Conservation (phyloP, 2,329 filamentous ascomycete genomes). For the Volutella citrinella region DNA sequence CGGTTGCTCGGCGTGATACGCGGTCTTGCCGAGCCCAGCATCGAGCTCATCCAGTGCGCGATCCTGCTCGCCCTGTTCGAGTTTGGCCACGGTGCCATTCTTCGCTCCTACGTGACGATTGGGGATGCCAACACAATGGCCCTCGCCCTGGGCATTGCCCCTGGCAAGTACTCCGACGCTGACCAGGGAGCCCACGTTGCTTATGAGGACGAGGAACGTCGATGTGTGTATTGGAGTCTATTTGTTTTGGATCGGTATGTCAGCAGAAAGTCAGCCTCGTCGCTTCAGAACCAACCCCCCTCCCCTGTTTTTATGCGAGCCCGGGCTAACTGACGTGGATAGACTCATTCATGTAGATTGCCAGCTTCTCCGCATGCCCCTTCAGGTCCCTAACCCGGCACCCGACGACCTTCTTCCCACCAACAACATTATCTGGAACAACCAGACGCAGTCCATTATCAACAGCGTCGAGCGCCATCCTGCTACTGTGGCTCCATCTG, state of each 20-base stretch:
- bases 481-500: conserved; percentile 23
- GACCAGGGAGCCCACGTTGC: conserved; percentile 25
- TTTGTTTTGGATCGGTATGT: conserved; percentile 43
- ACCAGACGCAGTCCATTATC: conserved; percentile 18
- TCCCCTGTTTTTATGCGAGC: background rate
- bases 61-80: conserved; percentile 41
- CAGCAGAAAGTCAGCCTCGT: too few species aligned
- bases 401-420: conserved; percentile 34
- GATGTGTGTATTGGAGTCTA: conserved; percentile 42
- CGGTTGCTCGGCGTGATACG: conserved; percentile 35
- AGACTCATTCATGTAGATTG: conserved; percentile 32
- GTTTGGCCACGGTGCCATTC: conserved; percentile 41
- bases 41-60: conserved; percentile 40
- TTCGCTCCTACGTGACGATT: conserved; percentile 40
- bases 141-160: conserved; percentile 33
- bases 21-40: conserved; percentile 31
- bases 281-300: too few species aligned
- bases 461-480: conserved; percentile 26
- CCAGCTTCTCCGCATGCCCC: conserved; percentile 28
- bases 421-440: conserved; percentile 32
- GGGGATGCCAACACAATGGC: conserved; percentile 38
- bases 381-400: conserved; percentile 34
- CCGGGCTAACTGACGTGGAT: background rate
- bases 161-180: conserved; percentile 33
- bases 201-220: conserved; percentile 36